A percentile compares a stretch with the other conserved stretches of the same genome.
phyloP scores from a whole-genome alignment of 305 asterid species.

The Fraxinus dipetala region DNA sequence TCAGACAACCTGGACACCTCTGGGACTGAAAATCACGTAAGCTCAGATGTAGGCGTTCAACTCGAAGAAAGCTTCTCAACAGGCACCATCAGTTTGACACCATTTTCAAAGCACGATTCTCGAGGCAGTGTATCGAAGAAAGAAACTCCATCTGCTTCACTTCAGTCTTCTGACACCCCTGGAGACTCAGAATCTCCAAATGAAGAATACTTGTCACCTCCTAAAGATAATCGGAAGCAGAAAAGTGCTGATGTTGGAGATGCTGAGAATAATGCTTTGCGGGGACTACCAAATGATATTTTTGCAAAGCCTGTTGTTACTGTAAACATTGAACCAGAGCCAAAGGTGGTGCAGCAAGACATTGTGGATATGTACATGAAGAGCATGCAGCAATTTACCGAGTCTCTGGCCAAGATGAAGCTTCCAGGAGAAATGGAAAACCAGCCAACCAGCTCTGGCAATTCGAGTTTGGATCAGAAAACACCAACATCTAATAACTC shows the following conservation, averaged over 20 bases:
- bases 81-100: slow-evolving; percentile 16
- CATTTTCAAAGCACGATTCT: slow-evolving; percentile 28
- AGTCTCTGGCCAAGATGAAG: slow-evolving; percentile 57
- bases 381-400: slow-evolving; percentile 63
- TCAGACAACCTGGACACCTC: slow-evolving; percentile 35
- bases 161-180: slow-evolving; percentile 39
- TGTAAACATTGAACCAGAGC: slow-evolving; percentile 34
- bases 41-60: slow-evolving; percentile 30
- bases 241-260: slow-evolving; percentile 24
- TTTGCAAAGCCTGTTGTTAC: slow-evolving; percentile 30
- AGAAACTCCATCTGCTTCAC: slow-evolving; percentile 32
- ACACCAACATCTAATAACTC: slow-evolving; percentile 36
- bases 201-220: slow-evolving; percentile 34
- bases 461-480: slow-evolving; percentile 44
- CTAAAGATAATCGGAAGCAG: slow-evolving; percentile 31
- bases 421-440: slow-evolving; percentile 45
- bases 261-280: slow-evolving; percentile 29
- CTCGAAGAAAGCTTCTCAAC: slow-evolving; percentile 26
- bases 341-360: slow-evolving; percentile 53
- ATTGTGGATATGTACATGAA: slow-evolving; percentile 61
- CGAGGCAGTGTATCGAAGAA: slow-evolving; percentile 39
- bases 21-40: slow-evolving; percentile 37
- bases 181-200: slow-evolving; percentile 31
- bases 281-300: slow-evolving; percentile 18
- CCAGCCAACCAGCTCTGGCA: slow-evolving; percentile 38